A percentile compares a stretch with the other conserved stretches of the same genome.
These are phyloP conservation scores for Helenozyma rhizophorensis DNA, from an alignment of 805 yeast genomes.

Conservation along the genomic window DNA sequence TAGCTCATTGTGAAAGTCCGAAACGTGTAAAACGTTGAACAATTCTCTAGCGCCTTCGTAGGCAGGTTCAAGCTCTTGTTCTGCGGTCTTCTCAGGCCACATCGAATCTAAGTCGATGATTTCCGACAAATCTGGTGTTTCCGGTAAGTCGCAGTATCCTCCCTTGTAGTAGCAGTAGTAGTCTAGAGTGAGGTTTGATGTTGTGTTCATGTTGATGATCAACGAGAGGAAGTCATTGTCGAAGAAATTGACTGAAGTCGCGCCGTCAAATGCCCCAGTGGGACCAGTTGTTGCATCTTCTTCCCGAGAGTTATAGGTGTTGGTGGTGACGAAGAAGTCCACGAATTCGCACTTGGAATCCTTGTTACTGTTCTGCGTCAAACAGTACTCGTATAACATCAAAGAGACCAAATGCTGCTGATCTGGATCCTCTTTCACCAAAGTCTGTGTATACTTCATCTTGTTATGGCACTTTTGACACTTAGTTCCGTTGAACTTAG, in stretches of 20 bases:
- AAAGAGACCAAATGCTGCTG: slow-evolving; percentile 33
- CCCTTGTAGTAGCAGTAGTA: slow-evolving; percentile 55
- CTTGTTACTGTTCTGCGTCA: slow-evolving; percentile 22
- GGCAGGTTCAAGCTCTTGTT: slow-evolving; percentile 25
- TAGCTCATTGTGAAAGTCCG: slow-evolving; percentile 62
- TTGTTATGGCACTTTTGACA: slow-evolving; percentile 36
- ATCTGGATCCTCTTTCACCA: slow-evolving; percentile 26
- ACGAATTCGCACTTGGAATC: slow-evolving; percentile 30
- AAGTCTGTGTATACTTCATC: slow-evolving; percentile 24
- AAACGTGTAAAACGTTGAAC: slow-evolving; percentile 60
- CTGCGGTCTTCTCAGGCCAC: slow-evolving; percentile 34
- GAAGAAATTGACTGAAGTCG: slow-evolving; percentile 27
- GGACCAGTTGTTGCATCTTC: slow-evolving; percentile 20
- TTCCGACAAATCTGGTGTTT: slow-evolving; percentile 44
- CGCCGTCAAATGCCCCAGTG: slow-evolving; percentile 11
- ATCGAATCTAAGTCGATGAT: slow-evolving; percentile 27
- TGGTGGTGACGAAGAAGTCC: slow-evolving; percentile 37
- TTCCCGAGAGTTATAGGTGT: slow-evolving; percentile 19
- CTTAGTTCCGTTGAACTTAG: slow-evolving; percentile 26
- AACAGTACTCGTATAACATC: slow-evolving; percentile 33
- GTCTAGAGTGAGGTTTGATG: slow-evolving; percentile 33
- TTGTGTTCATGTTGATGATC: slow-evolving; percentile 31
- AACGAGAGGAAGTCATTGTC: slow-evolving; percentile 39
- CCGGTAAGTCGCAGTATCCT: slow-evolving; percentile 46
- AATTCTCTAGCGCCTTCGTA: slow-evolving; percentile 29